Percentiles rank a stretch among this genome's conserved stretches.
Evolutionary conservation across 768 basidiomycete genomes (phyloP).

Genomic region (Suillus discolor): DNA sequence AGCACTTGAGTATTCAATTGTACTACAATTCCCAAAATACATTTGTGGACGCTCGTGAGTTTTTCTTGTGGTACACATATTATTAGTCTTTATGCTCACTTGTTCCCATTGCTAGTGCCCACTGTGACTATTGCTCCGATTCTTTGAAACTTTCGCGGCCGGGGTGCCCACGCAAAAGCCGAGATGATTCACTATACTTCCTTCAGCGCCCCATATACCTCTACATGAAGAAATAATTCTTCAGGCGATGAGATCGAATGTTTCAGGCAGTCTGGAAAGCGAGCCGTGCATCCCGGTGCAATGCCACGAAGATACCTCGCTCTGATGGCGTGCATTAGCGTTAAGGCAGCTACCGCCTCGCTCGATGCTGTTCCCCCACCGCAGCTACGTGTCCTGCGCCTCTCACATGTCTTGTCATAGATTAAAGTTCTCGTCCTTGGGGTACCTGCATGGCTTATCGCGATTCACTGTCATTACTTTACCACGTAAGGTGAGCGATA

Average conservation of each 20-base stretch:
- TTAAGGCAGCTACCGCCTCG: not conserved
- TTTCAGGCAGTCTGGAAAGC: not conserved
- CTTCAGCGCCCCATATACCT: not conserved
- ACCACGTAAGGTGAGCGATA: too few relatives aligned
- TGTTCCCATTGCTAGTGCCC: not conserved
- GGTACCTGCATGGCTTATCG: not conserved
- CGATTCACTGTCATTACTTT: not conserved
- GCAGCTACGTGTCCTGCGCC: not conserved
- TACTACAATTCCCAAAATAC: not conserved
- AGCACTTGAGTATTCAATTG: not conserved
- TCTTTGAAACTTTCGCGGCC: not conserved
- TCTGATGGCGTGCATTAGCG: not conserved
- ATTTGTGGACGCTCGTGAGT: not conserved
- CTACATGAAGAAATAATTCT: not conserved
- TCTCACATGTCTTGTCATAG: not conserved
- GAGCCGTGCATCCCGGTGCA: not conserved
- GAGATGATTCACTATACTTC: not conserved
- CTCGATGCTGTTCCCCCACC: not conserved
- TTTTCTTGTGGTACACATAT: not conserved
- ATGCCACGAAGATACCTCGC: not conserved
- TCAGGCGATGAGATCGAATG: not conserved
- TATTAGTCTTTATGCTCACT: not conserved
- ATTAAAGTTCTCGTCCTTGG: not conserved
- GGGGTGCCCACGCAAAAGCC: not conserved
- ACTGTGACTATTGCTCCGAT: not conserved